These are phyloP conservation scores for Colletotrichum lentis DNA, from an alignment of 2,329 filamentous ascomycete genomes.

Conservation along the genomic window DNA sequence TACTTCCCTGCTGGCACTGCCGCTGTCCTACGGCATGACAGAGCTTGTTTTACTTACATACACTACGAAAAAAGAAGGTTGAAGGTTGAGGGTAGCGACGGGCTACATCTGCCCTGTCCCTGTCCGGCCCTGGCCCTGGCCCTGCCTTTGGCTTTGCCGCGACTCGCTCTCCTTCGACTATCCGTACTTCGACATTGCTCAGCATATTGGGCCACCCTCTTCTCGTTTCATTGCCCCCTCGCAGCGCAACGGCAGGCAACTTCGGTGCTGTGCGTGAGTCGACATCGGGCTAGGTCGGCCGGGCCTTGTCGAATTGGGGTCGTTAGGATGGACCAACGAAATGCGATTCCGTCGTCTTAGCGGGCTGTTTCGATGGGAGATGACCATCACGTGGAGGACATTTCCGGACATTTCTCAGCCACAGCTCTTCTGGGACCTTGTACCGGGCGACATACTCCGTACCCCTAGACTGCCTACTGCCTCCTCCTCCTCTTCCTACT, in stretches of 20 bases:
- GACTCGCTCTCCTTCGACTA: conserved; percentile 20
- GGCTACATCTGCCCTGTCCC: conserved; percentile 21
- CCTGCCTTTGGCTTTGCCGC: conserved; percentile 2
- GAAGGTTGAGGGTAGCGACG: conserved; percentile 7
- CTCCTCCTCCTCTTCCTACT: not conserved
- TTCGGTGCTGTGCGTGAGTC: conserved; percentile 5
- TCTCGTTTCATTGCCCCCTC: conserved; percentile 7
- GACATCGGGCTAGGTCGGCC: conserved; percentile 14
- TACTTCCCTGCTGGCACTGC: not conserved
- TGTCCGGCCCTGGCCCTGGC: conserved; percentile 12
- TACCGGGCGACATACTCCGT: conserved; percentile 4
- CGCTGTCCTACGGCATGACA: conserved; percentile 2
- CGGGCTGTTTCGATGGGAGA: conserved; percentile 2
- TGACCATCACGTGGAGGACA: not conserved
- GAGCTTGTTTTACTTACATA: conserved; percentile 28
- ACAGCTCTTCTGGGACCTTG: not conserved
- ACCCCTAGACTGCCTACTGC: not conserved
- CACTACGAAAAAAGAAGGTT: not conserved
- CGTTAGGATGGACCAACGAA: not conserved
- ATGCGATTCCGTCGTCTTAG: conserved; percentile 1
- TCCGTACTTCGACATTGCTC: conserved; percentile 9
- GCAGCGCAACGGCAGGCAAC: not conserved
- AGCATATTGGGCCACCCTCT: not conserved
- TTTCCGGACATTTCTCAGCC: not conserved
- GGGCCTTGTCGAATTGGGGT: not conserved